Evolutionary conservation across 2,329 filamentous ascomycete species (phyloP), one percentile per base, ranked within the genome.

Genomic region (Colletotrichum cereale): DNA sequence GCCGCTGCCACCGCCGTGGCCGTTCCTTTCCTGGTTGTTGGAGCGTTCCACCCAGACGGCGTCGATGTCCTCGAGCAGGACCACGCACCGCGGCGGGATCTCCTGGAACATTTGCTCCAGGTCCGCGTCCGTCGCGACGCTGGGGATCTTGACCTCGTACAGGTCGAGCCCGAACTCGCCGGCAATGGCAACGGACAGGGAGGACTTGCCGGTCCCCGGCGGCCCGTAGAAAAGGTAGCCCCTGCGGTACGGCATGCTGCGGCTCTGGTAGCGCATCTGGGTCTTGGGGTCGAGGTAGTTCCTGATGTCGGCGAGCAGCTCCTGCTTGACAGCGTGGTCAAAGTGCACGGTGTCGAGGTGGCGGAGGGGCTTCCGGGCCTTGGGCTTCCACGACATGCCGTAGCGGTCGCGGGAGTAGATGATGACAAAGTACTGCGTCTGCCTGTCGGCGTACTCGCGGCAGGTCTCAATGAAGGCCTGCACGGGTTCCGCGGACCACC

Each of bases 171-270:
- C 85, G 29, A 89, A 84, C 21, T 86, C 79, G 2, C 87, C 86
- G 0, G 86, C 85, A 14, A 86, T 82, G 0, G 87, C 86, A 6
- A 88, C 84, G 18, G 86, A 87, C 0, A 89, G 77, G 38, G 84
- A 87, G 0, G 88, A 89, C 74, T 91, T 91, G 2, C 89, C 88
- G 0, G 88, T 90, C 0, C 89, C 89, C 0, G 89, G 89, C 0
- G 89, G 89, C 0, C 90, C 90, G 69, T 91, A 86, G 65, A 92
- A 89, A 0, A 92, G 84, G 75, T 92, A 92, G 0, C 90, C 90
- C 36, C 79, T 68, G 16, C 79, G 75, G 48, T 82, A 82, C 0
- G 79, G 80, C 78, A 81, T 81, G 52, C 72, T 90, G 8, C 91
- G 86, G 40, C 87, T 87, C 14, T 90, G 86, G 71, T 94, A 93